Percentiles rank a stretch among this genome's conserved stretches.
These are phyloP conservation scores for Myriosclerotinia duriaeana DNA, from an alignment of 2,329 filamentous ascomycete genomes.

Conservation along the genomic window DNA sequence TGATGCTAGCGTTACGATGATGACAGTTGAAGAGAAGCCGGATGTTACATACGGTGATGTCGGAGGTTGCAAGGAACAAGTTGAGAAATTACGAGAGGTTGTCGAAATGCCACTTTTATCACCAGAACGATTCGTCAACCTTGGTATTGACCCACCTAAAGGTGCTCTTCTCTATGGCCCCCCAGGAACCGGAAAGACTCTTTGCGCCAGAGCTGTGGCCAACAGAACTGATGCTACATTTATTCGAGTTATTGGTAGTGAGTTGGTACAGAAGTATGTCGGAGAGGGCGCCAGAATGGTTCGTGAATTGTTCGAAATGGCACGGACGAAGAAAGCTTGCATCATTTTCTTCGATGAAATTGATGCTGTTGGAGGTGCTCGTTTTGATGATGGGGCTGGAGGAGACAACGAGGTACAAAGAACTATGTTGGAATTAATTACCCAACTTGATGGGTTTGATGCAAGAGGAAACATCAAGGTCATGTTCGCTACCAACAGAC, in stretches of 20 bases:
- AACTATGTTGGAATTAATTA: constrained; percentile 97
- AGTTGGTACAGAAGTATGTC: constrained; percentile 98
- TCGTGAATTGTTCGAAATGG: constrained; percentile 98
- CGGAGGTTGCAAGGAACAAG: constrained; percentile 98
- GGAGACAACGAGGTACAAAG: constrained; percentile 97
- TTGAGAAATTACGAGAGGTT: constrained; percentile 97
- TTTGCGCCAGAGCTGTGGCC: constrained; percentile 94
- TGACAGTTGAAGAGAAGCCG: constrained; percentile 99
- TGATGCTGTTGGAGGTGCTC: constrained; percentile 90
- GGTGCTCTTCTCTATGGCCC: constrained; percentile 95
- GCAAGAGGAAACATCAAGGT: constrained; percentile 98
- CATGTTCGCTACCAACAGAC: constrained; percentile 98
- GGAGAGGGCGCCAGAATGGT: constrained; percentile 99
- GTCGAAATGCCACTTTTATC: constrained; percentile 98
- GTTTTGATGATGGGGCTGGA: constrained; percentile 94
- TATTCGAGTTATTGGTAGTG: constrained; percentile 96
- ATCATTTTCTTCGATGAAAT: constrained; percentile 99
- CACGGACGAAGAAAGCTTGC: constrained; percentile 97
- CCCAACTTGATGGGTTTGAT: constrained; percentile 94
- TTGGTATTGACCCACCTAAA: constrained; percentile 99
- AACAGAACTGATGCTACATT: constrained; percentile 98
- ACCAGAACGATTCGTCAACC: constrained; percentile 93
- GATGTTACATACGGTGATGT: constrained; percentile 99
- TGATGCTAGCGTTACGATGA: constrained; percentile 98
- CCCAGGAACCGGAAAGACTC: constrained; percentile 97